Evolutionary conservation across 2,329 filamentous ascomycete species (phyloP), one percentile per base, ranked within the genome.

Genomic region (Drechslerella coelobrocha): DNA sequence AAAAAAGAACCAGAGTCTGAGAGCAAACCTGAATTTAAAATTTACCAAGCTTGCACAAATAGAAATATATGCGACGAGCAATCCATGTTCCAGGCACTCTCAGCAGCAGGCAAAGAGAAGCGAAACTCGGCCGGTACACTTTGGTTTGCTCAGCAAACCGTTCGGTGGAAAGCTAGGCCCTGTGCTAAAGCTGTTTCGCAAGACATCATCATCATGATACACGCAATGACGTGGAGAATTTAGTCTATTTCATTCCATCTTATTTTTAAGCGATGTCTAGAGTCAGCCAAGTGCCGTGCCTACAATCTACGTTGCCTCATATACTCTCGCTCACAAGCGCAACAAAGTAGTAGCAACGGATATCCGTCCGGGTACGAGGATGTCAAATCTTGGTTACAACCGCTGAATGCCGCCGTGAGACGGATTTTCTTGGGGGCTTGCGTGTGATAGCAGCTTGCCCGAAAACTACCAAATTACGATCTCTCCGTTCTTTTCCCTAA

Each of bases 1-100:
- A n/a, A n/a, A n/a, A n/a, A n/a, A n/a, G 61, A 66, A 48, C 61
- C 47, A 48, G 48, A 60, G 61, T 60, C 61, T 66, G 55, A 51
- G 55, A 54, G 63, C 63, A 68, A 68, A 68, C 63, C 56, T 39
- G 61, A 54, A 14, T 39, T 14, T 39, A 14, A 14, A 6, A 39
- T 14, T 14, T 39, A 5, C 47, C 17, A 8, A 48, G 41, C 54
- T 52, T 41, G 41, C 29, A 34, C 12, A n/a, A n/a, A n/a, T n/a
- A n/a, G n/a, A n/a, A 37, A 41, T 45, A 24, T 2, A 29, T 55
- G 50, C 48, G 34, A 61, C 61, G 52, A 47, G 56, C 50, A 61
- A 68, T 57, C 63, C 63, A 51, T 51, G 63, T 61, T 50, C 62
- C 55, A 68, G 39, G 55, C 39, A 39, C 53, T 52, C 53, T 53